Evolutionary conservation across 2,329 filamentous ascomycete species (phyloP).

Genomic region (Aspergillus chevalieri): DNA sequence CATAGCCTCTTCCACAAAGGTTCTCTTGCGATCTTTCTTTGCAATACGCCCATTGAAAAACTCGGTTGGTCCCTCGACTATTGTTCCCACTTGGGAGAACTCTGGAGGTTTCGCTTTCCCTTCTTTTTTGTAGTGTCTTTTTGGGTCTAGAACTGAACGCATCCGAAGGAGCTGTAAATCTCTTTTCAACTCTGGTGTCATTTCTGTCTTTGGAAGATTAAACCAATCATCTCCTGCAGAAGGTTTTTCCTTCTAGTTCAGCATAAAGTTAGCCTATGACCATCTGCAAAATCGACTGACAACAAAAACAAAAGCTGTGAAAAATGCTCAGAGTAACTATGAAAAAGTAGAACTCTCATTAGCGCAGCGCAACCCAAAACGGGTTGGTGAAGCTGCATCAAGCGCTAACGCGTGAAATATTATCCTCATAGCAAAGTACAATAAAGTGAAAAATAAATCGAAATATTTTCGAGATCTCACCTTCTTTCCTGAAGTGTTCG

Average conservation of each 20-base stretch:
- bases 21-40: constrained; percentile 82
- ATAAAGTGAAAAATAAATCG: background rate
- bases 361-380: constrained; percentile 74
- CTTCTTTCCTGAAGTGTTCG: constrained; percentile 31
- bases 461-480: constrained; percentile 35
- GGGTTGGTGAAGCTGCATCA: constrained; percentile 68
- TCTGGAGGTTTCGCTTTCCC: constrained; percentile 66
- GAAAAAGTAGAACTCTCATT: constrained; percentile 60
- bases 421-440: constrained; percentile 62
- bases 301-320: constrained; percentile 9
- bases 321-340: constrained; percentile 64
- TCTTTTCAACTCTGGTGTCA: constrained; percentile 79
- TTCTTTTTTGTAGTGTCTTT: constrained; percentile 87
- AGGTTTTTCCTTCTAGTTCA: constrained; percentile 45
- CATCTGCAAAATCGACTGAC: background rate
- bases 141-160: constrained; percentile 80
- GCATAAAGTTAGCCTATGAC: constrained; percentile 7
- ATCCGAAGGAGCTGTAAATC: constrained; percentile 86
- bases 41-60: constrained; percentile 74
- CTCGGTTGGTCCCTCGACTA: constrained; percentile 83
- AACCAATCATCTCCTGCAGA: constrained; percentile 82
- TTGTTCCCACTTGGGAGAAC: constrained; percentile 81
- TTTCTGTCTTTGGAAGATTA: constrained; percentile 73
- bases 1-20: constrained; percentile 78
- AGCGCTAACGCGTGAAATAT: constrained; percentile 58